A percentile compares a stretch with the other conserved stretches of the same genome.
Evolutionary conservation across 176 grass and related monocot genomes (phyloP).

Genomic region (Tuctoria greenei): DNA sequence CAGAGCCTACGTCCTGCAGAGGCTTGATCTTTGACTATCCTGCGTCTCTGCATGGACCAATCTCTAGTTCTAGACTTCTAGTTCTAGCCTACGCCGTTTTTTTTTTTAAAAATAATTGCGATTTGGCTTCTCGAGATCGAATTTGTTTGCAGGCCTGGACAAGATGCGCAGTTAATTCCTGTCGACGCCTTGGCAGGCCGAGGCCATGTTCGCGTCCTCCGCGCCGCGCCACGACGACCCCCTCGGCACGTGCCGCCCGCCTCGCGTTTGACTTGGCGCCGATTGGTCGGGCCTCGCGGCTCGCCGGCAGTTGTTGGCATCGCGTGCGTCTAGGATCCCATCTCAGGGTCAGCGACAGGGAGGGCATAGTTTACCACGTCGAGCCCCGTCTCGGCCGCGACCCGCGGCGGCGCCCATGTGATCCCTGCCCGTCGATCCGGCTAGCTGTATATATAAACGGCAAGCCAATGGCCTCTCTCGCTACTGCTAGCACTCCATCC

Average conservation of each 20-base stretch:
- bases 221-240: conserved; percentile 22
- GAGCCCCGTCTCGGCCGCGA: conserved; percentile 17
- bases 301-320: neutral
- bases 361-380: neutral
- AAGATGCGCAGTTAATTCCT: conserved; percentile 1
- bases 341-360: conserved; percentile 41
- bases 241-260: conserved; percentile 21
- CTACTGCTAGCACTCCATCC: neutral
- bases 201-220: conserved; percentile 8
- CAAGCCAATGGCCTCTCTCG: neutral
- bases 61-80: neutral
- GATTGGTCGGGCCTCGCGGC: conserved; percentile 30
- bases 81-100: neutral
- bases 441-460: conserved; percentile 23
- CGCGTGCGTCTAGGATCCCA: conserved; percentile 31
- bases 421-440: neutral
- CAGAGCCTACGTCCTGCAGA: neutral
- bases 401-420: conserved; percentile 24
- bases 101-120: neutral
- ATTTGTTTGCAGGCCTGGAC: conserved; percentile 33
- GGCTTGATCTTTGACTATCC: neutral
- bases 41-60: conserved; percentile 2
- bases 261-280: conserved; percentile 35
- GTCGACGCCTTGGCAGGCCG: neutral
- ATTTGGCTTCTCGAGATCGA: conserved; percentile 41